Evolutionary conservation across 108 stramenopile genomes (phyloP).

Genomic region (Schizochytrium sp.): DNA sequence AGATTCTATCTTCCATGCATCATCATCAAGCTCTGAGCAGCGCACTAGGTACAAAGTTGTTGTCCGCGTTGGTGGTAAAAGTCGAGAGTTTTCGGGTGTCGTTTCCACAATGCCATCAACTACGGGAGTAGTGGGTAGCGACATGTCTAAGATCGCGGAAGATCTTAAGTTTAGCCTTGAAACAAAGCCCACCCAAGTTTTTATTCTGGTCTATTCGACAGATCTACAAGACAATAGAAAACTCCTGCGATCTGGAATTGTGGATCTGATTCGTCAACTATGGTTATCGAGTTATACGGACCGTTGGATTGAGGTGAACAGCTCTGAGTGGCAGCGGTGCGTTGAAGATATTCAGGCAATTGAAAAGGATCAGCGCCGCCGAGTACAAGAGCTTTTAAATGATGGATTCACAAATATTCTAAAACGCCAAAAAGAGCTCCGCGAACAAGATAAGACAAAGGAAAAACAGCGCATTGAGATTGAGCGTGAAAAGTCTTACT

Average conservation of each 20-base stretch:
- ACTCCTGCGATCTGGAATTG: neutral
- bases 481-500: slow-evolving; percentile 18
- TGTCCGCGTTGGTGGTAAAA: slow-evolving; percentile 10
- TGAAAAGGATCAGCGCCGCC: neutral
- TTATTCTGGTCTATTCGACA: slow-evolving; percentile 15
- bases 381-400: neutral
- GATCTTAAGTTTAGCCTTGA: slow-evolving; percentile 22
- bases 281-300: neutral
- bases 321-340: neutral
- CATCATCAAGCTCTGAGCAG: too few relatives aligned
- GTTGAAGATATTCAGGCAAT: neutral
- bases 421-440: too few relatives aligned
- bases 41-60: slow-evolving; percentile 14
- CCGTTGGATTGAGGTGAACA: slow-evolving; percentile 45
- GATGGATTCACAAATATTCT: neutral
- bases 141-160: neutral
- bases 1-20: neutral
- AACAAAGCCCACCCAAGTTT: slow-evolving; percentile 7
- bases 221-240: neutral
- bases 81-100: slow-evolving; percentile 7
- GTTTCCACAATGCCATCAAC: neutral
- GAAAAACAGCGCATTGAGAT: too few relatives aligned
- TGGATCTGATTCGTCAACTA: neutral
- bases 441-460: too few relatives aligned
- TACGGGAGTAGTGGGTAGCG: neutral